Base-by-base conservation (phyloP, 768 basidiomycete species). In the Mycena rebaudengoi region DNA sequence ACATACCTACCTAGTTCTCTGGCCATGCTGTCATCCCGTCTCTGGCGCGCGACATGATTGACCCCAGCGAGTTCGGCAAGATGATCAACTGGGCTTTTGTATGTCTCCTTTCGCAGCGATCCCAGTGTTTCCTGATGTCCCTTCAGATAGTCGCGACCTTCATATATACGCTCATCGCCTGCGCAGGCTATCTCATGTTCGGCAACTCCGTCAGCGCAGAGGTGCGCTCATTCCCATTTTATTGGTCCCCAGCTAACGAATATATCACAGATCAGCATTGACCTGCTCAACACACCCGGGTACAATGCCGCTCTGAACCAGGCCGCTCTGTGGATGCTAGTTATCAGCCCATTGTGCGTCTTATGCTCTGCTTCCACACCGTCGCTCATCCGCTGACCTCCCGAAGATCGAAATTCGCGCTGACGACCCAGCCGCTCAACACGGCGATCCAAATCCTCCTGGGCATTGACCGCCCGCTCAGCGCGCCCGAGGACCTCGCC, bases 1-100 rank as follows among this genome's bases (percentile, higher is more conserved):
- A 41, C 20, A 45, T 43, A 25, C 37, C 7, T 6, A 33, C 28
- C 23, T 68, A 95, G 88, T 96, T 98, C 70, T 89, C 95, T 3
- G 96, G 96, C 2, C 96, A 99, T 72, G 91, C 94, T 12, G 92
- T 96, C 30, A 91, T 99, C 46, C 97, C 97, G 16, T 93, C 92
- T 16, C 76, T 99, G 14, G 95, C 93, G 4, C 83, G 89, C 70
- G 96, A 99, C 75, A 98, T 98, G 96, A 73, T 76, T 28, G 88
- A 95, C 68, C 96, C 96, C 7, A 82, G 82, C 32, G 82, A 90
- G 66, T 98, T 97, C 74, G 85, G 91, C 74, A 78, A 75, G 55
- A 95, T 96, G 88, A 92, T 94, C 62, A 88, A 95, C 71, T 88
- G 87, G 76, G 94, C 96, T 26, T 99, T 96, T 74, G 91, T 93